phyloP scores from a whole-genome alignment of 2,329 filamentous ascomycete species.

The Thelonectria rubi region DNA sequence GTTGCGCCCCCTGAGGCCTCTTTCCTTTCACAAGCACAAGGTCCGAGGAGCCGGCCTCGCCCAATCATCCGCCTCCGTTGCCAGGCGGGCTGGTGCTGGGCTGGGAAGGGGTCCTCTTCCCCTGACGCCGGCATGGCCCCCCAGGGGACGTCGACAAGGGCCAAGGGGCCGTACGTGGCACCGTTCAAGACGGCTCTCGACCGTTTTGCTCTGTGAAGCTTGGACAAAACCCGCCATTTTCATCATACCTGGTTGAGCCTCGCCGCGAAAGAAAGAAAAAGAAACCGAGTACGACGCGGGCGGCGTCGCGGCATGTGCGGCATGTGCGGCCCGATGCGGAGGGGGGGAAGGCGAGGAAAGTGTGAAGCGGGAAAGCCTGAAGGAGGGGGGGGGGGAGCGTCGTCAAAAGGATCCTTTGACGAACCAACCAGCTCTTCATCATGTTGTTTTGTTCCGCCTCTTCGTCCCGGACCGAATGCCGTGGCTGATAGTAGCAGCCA shows the following conservation, averaged over 20 bases:
- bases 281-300: too few species aligned
- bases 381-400: too few species aligned
- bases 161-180: constrained; percentile 16
- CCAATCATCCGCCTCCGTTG: constrained; percentile 16
- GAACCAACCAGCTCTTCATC: constrained; percentile 8
- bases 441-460: constrained; percentile 6
- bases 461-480: neutral
- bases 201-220: neutral
- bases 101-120: neutral
- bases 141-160: neutral
- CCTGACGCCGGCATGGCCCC: constrained; percentile 16
- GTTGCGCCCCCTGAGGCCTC: constrained; percentile 19
- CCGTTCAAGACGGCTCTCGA: constrained; percentile 5
- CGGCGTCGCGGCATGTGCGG: too few species aligned
- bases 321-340: neutral
- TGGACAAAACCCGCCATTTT: too few species aligned
- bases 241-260: too few species aligned
- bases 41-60: neutral
- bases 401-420: neutral
- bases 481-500: too few species aligned
- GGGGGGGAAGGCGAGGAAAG: neutral
- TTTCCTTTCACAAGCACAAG: neutral
- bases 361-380: too few species aligned
- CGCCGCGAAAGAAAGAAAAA: too few species aligned
- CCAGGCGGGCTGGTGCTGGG: constrained; percentile 11